A percentile compares a stretch with the other conserved stretches of the same genome.
Conservation (phyloP, 352 stramenopile species). For the Phytopythium litorale region DNA sequence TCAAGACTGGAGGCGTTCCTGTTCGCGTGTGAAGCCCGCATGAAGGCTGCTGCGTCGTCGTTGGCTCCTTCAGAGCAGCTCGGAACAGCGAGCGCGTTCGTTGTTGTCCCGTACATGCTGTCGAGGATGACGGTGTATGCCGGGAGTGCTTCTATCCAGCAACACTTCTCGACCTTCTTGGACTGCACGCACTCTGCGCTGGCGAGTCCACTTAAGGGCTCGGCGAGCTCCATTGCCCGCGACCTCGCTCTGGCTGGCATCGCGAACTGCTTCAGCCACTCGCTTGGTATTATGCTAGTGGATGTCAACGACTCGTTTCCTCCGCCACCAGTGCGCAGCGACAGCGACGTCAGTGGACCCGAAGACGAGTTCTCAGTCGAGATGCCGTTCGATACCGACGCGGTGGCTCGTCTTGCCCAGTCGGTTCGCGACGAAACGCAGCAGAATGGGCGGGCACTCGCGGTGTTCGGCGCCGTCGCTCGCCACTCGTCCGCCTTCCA, state of each 20-base stretch:
- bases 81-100: conserved; percentile 4
- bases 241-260: background rate
- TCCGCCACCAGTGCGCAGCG: background rate
- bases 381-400: background rate
- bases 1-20: conserved; percentile 29
- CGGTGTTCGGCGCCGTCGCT: conserved; percentile 31
- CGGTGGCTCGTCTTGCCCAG: background rate
- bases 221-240: background rate
- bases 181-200: background rate
- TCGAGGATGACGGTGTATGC: conserved; percentile 14
- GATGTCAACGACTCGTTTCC: background rate
- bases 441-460: background rate
- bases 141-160: conserved; percentile 12
- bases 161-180: background rate
- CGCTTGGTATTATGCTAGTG: background rate
- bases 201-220: background rate
- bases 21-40: conserved; percentile 22
- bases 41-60: background rate
- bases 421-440: background rate
- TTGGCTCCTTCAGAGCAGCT: background rate
- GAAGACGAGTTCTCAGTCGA: background rate
- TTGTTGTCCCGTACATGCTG: conserved; percentile 18
- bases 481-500: conserved; percentile 23
- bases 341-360: background rate
- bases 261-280: background rate